These are phyloP conservation scores for Alternaria alternata DNA, from an alignment of 2,329 filamentous ascomycete genomes.

Conservation along the genomic window DNA sequence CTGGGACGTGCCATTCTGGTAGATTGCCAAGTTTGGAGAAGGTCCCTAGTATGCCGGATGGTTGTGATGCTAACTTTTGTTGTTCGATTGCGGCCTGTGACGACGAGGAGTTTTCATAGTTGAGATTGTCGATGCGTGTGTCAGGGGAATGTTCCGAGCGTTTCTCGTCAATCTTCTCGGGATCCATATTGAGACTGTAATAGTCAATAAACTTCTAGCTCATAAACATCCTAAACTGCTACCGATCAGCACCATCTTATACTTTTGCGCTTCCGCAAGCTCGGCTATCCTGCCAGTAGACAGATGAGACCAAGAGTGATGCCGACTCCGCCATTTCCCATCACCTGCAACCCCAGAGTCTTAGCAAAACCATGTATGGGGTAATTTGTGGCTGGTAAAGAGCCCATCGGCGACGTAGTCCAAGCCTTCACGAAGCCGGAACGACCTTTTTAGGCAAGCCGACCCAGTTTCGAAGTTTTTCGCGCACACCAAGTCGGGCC, in stretches of 20 bases:
- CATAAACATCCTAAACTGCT: background rate
- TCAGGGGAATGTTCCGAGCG: conserved; percentile 15
- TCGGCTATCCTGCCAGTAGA: background rate
- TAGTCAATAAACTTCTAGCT: background rate
- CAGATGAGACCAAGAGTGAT: background rate
- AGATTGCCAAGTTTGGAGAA: conserved; percentile 24
- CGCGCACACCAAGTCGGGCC: conserved; percentile 7
- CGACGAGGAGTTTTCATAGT: background rate
- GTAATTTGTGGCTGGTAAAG: conserved; percentile 4
- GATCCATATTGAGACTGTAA: conserved; percentile 9
- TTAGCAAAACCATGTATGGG: conserved; percentile 3
- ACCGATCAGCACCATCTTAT: background rate
- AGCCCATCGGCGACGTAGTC: conserved; percentile 1
- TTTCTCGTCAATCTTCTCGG: conserved; percentile 10
- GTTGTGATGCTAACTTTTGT: conserved; percentile 7
- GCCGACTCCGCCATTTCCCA: background rate
- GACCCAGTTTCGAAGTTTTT: conserved; percentile 2
- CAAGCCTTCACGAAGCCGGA: background rate
- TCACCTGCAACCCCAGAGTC: conserved; percentile 7
- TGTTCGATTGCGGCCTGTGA: conserved; percentile 2
- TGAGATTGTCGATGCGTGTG: conserved; percentile 6
- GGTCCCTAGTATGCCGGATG: conserved; percentile 3
- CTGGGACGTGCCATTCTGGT: conserved; percentile 27
- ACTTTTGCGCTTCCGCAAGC: background rate
- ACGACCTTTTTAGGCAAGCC: conserved; percentile 6